Conservation (phyloP, 2,329 filamentous ascomycete genomes). For the Talaromyces rugulosus region DNA sequence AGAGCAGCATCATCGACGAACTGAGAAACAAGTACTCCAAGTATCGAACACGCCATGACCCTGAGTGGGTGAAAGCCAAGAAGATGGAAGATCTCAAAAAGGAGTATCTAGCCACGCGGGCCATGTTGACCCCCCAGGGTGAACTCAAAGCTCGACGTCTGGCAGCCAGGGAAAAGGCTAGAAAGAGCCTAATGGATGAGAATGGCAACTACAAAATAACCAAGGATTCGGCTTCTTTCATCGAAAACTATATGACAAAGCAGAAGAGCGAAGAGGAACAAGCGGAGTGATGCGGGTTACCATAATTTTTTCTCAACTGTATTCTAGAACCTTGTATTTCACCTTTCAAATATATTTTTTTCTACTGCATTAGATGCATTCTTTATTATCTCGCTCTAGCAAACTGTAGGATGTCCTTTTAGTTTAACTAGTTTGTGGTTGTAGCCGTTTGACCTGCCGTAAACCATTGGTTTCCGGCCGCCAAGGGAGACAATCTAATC, state of each 20-base stretch:
- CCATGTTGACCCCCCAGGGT: constrained; percentile 46
- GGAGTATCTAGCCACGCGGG: constrained; percentile 41
- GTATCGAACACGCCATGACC: constrained; percentile 76
- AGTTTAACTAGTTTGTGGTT: background rate
- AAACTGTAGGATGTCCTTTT: no score
- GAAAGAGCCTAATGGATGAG: constrained; percentile 31
- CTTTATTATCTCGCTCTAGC: background rate
- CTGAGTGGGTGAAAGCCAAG: constrained; percentile 65
- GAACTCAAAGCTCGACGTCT: constrained; percentile 36
- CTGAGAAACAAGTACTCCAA: constrained; percentile 76
- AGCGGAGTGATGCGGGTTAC: background rate
- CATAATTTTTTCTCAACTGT: constrained; percentile 3
- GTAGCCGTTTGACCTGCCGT: background rate
- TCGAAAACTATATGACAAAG: constrained; percentile 31
- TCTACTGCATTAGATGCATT: background rate
- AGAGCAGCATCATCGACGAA: constrained; percentile 74
- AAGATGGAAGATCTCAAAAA: constrained; percentile 53
- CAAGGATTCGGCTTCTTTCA: constrained; percentile 30
- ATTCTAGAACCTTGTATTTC: constrained; percentile 3
- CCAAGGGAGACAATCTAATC: background rate
- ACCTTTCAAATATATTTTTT: background rate
- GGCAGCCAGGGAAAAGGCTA: constrained; percentile 33
- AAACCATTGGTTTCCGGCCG: background rate
- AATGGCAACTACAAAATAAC: constrained; percentile 35
- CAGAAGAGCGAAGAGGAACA: constrained; percentile 8